phyloP scores from a whole-genome alignment of 257 asterid genomes.

The Gynochthodes officinalis region DNA sequence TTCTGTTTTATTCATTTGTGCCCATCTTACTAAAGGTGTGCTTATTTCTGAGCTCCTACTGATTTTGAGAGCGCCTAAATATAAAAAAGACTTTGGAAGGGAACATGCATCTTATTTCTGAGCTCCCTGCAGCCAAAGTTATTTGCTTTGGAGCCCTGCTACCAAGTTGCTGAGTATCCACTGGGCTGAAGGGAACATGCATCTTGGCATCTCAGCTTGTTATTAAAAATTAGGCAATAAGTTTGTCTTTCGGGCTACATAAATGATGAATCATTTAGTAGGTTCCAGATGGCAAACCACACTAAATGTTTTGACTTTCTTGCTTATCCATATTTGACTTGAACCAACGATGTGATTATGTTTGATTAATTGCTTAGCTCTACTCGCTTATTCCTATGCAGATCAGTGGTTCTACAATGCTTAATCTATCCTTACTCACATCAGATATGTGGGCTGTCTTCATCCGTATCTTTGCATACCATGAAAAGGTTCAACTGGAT shows the following conservation, averaged over 20 bases:
- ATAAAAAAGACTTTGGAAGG: no score
- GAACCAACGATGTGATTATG: background rate
- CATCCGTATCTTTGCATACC: conserved; percentile 86
- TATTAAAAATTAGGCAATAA: background rate
- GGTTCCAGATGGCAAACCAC: background rate
- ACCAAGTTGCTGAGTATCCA: background rate
- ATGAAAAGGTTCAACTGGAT: conserved; percentile 62
- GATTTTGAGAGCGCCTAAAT: background rate
- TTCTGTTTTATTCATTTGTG: conserved; percentile 78
- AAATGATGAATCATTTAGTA: background rate
- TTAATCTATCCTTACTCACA: conserved; percentile 80
- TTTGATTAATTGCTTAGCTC: background rate
- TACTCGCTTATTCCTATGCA: conserved; percentile 41
- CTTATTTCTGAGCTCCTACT: background rate
- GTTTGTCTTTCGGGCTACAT: background rate
- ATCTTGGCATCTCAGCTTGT: background rate
- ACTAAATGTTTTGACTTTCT: background rate
- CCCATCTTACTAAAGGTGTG: conserved; percentile 76
- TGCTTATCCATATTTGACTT: background rate
- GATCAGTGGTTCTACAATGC: conserved; percentile 88
- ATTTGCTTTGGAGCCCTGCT: background rate
- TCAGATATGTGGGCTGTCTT: conserved; percentile 98
- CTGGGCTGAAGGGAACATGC: background rate
- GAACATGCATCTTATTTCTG: no score
- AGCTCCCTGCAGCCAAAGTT: background rate